Evolutionary conservation across 148 eudicot species (phyloP).

Genomic region (Fagopyrum esculentum): DNA sequence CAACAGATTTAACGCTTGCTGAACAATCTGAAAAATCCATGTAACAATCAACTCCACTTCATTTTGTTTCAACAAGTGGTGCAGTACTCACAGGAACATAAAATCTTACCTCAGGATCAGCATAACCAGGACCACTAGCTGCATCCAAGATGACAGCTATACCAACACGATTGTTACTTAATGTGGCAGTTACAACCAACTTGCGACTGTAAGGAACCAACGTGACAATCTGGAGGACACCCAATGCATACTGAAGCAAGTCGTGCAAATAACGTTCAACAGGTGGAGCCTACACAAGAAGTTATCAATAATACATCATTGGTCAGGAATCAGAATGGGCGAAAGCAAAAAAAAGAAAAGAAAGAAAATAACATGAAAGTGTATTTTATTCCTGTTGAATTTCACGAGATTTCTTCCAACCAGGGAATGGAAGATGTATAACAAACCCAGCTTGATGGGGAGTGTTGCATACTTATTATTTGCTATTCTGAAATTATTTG

Average conservation of each 20-base stretch:
- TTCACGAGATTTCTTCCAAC: too few species aligned
- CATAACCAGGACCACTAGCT: constrained; percentile 78
- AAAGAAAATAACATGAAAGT: background rate
- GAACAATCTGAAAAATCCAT: constrained; percentile 61
- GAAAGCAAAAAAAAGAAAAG: background rate
- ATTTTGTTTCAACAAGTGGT: background rate
- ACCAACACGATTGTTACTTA: constrained; percentile 91
- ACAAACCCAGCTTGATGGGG: too few species aligned
- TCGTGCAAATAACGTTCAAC: constrained; percentile 97
- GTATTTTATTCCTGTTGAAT: background rate
- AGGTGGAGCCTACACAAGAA: constrained; percentile 64
- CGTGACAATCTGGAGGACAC: constrained; percentile 84
- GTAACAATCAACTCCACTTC: background rate
- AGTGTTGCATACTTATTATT: too few species aligned
- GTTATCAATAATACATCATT: constrained; percentile 11
- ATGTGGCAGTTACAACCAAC: constrained; percentile 62
- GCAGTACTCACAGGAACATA: constrained; percentile 2
- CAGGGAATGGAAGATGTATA: too few species aligned
- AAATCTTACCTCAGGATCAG: constrained; percentile 77
- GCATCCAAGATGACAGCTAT: constrained; percentile 95
- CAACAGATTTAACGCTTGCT: constrained; percentile 79
- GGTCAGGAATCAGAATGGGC: background rate
- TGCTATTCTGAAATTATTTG: too few species aligned
- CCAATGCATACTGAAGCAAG: constrained; percentile 91
- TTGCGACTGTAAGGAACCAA: constrained; percentile 88